Conservation (phyloP, 176 grass and related monocot genomes). For the Paspalum notatum region DNA sequence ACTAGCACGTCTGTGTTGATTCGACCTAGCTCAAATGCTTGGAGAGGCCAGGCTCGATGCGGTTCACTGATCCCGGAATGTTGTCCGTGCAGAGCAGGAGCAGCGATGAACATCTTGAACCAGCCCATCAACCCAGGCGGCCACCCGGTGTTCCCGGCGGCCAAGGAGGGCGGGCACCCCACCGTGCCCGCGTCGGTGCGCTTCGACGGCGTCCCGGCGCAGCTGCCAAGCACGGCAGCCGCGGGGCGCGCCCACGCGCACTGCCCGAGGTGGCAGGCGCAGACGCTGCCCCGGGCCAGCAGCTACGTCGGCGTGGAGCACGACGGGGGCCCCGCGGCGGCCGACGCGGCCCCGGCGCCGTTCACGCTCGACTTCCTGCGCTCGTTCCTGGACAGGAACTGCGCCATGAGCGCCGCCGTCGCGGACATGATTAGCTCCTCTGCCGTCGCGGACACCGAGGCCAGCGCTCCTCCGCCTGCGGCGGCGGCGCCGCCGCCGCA, state of each 20-base stretch:
- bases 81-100: not conserved
- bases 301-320: conserved; percentile 48
- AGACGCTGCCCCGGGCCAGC: conserved; percentile 42
- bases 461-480: not conserved
- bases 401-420: conserved; percentile 33
- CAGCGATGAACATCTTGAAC: conserved; percentile 80
- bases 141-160: conserved; percentile 50
- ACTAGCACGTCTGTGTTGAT: not conserved
- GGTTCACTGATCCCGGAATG: not conserved
- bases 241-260: not conserved
- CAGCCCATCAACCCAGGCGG: conserved; percentile 56
- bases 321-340: conserved; percentile 16
- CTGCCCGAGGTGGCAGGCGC: conserved; percentile 42
- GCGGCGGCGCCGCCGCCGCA: not conserved
- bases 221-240: conserved; percentile 32
- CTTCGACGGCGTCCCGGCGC: conserved; percentile 39
- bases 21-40: not conserved
- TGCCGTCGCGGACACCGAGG: conserved; percentile 32
- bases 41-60: not conserved
- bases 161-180: conserved; percentile 40
- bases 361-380: conserved; percentile 74
- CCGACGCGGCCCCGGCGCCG: not conserved
- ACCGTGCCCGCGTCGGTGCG: conserved; percentile 46
- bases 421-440: conserved; percentile 9
- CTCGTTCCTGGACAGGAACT: conserved; percentile 49